phyloP scores from a whole-genome alignment of 2,329 filamentous ascomycete genomes.

The Hypoxylon sp. region DNA sequence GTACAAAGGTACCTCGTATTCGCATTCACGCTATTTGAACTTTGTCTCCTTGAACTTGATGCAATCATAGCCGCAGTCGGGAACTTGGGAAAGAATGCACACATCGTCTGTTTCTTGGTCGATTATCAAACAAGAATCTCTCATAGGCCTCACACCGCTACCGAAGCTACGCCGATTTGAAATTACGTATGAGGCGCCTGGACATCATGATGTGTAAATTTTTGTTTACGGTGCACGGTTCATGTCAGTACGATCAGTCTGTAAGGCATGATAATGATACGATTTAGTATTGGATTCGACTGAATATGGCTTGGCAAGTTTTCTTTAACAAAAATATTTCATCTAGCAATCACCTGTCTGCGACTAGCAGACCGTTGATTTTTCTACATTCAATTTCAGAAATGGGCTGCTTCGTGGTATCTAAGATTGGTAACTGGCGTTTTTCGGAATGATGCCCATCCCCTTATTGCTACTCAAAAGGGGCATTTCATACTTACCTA shows the following conservation, averaged over 20 bases:
- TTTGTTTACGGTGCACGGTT: constrained; percentile 3
- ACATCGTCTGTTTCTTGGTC: constrained; percentile 19
- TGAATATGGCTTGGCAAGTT: constrained; percentile 33
- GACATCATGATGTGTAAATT: constrained; percentile 6
- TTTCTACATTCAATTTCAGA: constrained; percentile 7
- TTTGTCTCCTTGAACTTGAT: background rate
- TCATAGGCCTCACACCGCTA: constrained; percentile 37
- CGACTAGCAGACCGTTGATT: background rate
- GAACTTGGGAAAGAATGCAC: constrained; percentile 2
- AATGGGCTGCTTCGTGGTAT: background rate
- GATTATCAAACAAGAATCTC: constrained; percentile 27
- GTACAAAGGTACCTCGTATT: constrained; percentile 45
- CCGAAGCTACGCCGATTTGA: constrained; percentile 14
- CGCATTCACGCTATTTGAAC: constrained; percentile 24
- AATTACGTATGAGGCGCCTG: constrained; percentile 27
- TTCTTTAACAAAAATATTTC: constrained; percentile 19
- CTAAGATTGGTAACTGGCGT: background rate
- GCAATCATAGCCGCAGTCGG: background rate
- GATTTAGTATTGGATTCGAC: constrained; percentile 41
- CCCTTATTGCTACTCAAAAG: background rate
- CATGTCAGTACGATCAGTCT: constrained; percentile 27
- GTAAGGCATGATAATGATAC: constrained; percentile 43
- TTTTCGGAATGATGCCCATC: background rate
- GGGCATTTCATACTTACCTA: background rate
- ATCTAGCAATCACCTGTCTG: constrained; percentile 3